phyloP scores from a whole-genome alignment of 2,329 filamentous ascomycete genomes.

The Colletotrichum cereale region DNA sequence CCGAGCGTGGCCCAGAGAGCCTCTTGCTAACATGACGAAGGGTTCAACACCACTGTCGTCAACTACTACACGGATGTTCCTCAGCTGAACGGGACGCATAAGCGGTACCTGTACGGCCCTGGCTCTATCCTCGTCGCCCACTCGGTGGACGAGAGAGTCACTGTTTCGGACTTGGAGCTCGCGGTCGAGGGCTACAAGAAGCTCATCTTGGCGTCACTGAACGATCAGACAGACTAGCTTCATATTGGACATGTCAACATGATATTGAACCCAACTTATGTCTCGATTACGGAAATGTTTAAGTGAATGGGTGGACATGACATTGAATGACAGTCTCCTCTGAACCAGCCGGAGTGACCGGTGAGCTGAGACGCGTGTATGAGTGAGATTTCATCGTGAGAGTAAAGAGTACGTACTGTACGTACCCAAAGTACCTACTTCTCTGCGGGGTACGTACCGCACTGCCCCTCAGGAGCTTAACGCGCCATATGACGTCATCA shows the following conservation, averaged over 20 bases:
- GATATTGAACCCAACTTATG: not conserved
- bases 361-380: not conserved
- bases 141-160: conserved; percentile 83
- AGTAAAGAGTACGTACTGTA: not conserved
- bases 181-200: conserved; percentile 85
- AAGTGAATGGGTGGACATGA: too few species aligned
- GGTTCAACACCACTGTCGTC: conserved; percentile 83
- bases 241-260: not conserved
- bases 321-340: not conserved
- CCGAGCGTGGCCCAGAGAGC: not conserved
- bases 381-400: not conserved
- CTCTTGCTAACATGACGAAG: conserved; percentile 50
- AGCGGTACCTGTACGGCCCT: conserved; percentile 75
- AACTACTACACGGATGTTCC: conserved; percentile 97
- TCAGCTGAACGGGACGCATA: conserved; percentile 76
- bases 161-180: conserved; percentile 78
- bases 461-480: not conserved
- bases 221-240: too few species aligned
- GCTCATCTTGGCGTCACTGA: conserved; percentile 69
- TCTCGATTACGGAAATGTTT: not conserved
- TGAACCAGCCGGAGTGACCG: not conserved
- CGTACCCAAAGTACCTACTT: too few species aligned
- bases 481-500: not conserved
- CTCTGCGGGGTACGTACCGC: too few species aligned
- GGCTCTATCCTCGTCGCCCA: conserved; percentile 89